Evolutionary conservation across 805 yeast species (phyloP).

Genomic region (Saturnispora hagleri): DNA sequence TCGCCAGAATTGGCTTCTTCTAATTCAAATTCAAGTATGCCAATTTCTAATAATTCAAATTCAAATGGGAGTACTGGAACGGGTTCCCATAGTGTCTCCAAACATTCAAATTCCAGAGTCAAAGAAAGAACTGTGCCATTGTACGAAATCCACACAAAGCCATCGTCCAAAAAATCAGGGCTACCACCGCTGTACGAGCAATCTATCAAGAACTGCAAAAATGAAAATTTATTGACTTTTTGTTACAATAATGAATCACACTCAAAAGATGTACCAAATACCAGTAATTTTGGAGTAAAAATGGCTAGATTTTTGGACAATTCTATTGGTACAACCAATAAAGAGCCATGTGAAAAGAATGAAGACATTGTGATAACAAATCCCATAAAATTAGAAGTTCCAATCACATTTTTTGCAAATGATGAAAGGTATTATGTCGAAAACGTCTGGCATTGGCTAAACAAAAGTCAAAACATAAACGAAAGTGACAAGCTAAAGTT

Average conservation of each 20-base stretch:
- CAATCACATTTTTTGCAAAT: conserved; percentile 25
- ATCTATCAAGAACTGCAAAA: conserved; percentile 42
- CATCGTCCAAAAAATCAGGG: not conserved
- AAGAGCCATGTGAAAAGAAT: not conserved
- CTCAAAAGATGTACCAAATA: not conserved
- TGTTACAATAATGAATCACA: conserved; percentile 34
- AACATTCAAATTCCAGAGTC: conserved; percentile 24
- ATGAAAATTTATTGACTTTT: conserved; percentile 53
- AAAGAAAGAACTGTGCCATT: conserved; percentile 49
- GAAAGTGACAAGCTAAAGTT: conserved; percentile 3
- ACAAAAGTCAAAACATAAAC: not conserved
- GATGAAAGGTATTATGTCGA: conserved; percentile 14
- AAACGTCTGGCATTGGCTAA: conserved; percentile 6
- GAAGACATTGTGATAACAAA: conserved; percentile 28
- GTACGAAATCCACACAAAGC: conserved; percentile 54
- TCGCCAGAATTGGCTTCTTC: not conserved
- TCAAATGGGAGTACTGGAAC: not conserved
- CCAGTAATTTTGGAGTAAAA: conserved; percentile 5
- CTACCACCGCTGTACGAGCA: conserved; percentile 43
- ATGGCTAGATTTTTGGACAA: conserved; percentile 19
- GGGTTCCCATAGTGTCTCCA: not conserved
- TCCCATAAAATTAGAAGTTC: conserved; percentile 31
- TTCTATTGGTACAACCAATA: not conserved
- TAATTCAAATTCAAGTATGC: not conserved
- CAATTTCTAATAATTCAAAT: not conserved